phyloP scores from a whole-genome alignment of 2,329 filamentous ascomycete species.

The Cytospora mali region DNA sequence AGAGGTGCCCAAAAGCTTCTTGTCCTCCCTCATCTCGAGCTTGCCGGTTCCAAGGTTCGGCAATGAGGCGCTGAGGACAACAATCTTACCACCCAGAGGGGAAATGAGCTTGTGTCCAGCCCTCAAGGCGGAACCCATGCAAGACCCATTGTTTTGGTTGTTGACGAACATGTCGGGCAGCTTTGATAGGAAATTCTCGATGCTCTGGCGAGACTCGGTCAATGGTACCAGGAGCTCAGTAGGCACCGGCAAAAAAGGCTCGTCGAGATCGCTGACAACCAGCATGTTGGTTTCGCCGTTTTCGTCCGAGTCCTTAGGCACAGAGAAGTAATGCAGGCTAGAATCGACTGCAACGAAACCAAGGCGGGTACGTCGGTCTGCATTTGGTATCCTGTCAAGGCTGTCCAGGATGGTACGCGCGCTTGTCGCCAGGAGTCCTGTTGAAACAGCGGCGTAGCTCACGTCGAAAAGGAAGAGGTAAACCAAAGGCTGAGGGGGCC shows the following conservation, averaged over 20 bases:
- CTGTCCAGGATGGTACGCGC: slow-evolving; percentile 94
- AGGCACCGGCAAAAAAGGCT: slow-evolving; percentile 94
- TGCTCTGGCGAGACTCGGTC: slow-evolving; percentile 84
- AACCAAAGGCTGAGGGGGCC: slow-evolving; percentile 90
- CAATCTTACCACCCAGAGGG: slow-evolving; percentile 91
- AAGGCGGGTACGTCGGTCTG: slow-evolving; percentile 85
- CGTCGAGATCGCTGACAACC: slow-evolving; percentile 91
- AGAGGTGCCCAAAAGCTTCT: slow-evolving; percentile 90
- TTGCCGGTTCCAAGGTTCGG: slow-evolving; percentile 90
- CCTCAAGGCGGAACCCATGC: slow-evolving; percentile 90
- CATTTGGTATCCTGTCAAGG: slow-evolving; percentile 96
- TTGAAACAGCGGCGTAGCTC: slow-evolving; percentile 86
- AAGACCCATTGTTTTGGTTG: slow-evolving; percentile 86
- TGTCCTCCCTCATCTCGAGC: slow-evolving; percentile 92
- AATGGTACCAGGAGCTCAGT: slow-evolving; percentile 88
- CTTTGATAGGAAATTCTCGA: slow-evolving; percentile 88
- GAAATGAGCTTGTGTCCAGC: slow-evolving; percentile 96
- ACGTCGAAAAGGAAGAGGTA: slow-evolving; percentile 97
- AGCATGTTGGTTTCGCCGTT: slow-evolving; percentile 86
- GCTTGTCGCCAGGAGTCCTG: slow-evolving; percentile 86
- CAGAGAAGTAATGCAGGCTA: slow-evolving; percentile 92
- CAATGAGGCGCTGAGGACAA: slow-evolving; percentile 84
- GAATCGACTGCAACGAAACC: slow-evolving; percentile 96
- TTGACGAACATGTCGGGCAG: slow-evolving; percentile 96
- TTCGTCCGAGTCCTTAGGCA: slow-evolving; percentile 86